Evolutionary conservation across 192 early-diverging fungal genomes (phyloP).

Genomic region (Linnemannia elongata): DNA sequence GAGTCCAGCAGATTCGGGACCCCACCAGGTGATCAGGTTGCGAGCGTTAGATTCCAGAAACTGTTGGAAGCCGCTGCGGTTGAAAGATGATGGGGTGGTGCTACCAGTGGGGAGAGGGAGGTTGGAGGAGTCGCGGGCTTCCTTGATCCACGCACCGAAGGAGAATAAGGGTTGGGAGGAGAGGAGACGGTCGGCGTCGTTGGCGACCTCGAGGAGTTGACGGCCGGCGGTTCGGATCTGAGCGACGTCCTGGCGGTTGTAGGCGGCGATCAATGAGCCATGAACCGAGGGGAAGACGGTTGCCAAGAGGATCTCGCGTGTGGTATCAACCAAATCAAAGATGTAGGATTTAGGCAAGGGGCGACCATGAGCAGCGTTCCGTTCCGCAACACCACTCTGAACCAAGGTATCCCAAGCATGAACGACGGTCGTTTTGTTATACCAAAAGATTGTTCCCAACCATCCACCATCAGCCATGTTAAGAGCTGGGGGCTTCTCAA

Average conservation of each 20-base stretch:
- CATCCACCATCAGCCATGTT: slow-evolving; percentile 26
- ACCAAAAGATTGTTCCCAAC: slow-evolving; percentile 41
- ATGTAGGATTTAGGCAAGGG: slow-evolving; percentile 26
- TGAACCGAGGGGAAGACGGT: slow-evolving; percentile 32
- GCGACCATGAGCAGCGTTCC: not conserved
- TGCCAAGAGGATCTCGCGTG: slow-evolving; percentile 40
- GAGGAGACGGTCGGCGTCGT: slow-evolving; percentile 25
- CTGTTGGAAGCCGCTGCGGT: slow-evolving; percentile 28
- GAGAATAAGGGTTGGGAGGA: slow-evolving; percentile 28
- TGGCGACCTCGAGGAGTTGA: slow-evolving; percentile 21
- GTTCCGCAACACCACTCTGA: not conserved
- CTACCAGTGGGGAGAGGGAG: not conserved
- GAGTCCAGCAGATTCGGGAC: slow-evolving; percentile 3
- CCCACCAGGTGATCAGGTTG: slow-evolving; percentile 51
- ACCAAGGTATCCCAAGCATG: slow-evolving; percentile 43
- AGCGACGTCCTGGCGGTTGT: slow-evolving; percentile 17
- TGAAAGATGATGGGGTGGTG: not conserved
- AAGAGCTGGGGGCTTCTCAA: slow-evolving; percentile 41
- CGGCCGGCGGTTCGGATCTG: slow-evolving; percentile 29
- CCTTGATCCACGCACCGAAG: slow-evolving; percentile 24
- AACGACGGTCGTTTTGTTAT: slow-evolving; percentile 39
- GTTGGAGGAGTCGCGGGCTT: slow-evolving; percentile 27
- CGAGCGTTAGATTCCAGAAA: slow-evolving; percentile 53
- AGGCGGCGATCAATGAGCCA: slow-evolving; percentile 22
- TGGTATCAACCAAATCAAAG: slow-evolving; percentile 50